Conservation (phyloP, 2,329 filamentous ascomycete genomes). For the Epichloe glyceriae region DNA sequence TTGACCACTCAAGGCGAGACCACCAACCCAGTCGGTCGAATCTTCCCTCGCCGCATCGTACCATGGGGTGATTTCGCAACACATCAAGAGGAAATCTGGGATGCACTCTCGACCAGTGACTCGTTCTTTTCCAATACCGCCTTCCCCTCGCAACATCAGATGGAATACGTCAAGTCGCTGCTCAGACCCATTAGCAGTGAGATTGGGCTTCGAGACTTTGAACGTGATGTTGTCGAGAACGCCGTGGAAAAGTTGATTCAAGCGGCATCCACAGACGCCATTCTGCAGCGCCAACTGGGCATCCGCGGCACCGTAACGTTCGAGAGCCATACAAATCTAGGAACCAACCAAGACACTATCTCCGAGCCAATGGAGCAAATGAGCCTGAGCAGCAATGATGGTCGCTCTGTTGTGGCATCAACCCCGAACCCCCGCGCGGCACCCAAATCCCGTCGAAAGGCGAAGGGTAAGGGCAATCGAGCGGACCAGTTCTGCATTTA, state of each 20-base stretch:
- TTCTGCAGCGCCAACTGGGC: conserved; percentile 16
- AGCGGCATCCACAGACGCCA: conserved; percentile 13
- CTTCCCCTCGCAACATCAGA: conserved; percentile 15
- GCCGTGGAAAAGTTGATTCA: conserved; percentile 21
- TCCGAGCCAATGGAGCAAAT: too few species aligned
- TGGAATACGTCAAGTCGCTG: conserved; percentile 7
- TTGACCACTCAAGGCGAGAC: conserved; percentile 21
- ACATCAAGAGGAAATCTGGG: conserved; percentile 20
- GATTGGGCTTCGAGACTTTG: conserved; percentile 19
- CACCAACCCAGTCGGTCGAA: conserved; percentile 19
- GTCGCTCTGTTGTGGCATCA: not conserved
- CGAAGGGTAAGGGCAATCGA: too few species aligned
- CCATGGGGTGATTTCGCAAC: conserved; percentile 22
- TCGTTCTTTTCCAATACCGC: conserved; percentile 15
- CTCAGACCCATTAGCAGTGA: conserved; percentile 23
- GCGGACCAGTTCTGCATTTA: conserved; percentile 21
- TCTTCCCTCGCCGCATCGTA: conserved; percentile 22
- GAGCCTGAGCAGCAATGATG: conserved; percentile 3
- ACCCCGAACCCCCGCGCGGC: too few species aligned
- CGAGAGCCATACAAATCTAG: conserved; percentile 23
- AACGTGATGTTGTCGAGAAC: conserved; percentile 23
- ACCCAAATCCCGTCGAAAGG: too few species aligned
- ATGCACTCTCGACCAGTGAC: conserved; percentile 12
- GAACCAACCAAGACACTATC: not conserved
- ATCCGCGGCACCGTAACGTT: conserved; percentile 22